These are phyloP conservation scores for Sophora flavescens DNA, from an alignment of 306 rosid genomes.

Conservation along the genomic window DNA sequence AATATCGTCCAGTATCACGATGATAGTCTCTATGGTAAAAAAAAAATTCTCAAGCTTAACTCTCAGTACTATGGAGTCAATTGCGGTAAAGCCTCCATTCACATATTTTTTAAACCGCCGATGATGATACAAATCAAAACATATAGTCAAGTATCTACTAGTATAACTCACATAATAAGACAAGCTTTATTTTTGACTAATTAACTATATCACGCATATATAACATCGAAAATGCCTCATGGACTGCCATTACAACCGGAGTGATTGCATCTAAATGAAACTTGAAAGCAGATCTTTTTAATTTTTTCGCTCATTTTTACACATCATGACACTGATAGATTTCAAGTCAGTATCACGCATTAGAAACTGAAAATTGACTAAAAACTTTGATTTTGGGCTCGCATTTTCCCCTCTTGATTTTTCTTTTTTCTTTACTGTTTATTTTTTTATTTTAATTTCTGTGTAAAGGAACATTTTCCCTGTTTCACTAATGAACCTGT, in stretches of 20 bases:
- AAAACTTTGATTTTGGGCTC: not conserved
- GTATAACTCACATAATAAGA: not conserved
- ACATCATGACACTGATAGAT: not conserved
- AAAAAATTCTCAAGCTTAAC: too few species aligned
- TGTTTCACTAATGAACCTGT: not conserved
- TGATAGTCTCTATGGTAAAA: too few species aligned
- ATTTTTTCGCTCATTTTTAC: not conserved
- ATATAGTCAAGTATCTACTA: not conserved
- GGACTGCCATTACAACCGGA: conserved; percentile 54
- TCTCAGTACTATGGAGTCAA: conserved; percentile 8
- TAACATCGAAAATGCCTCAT: conserved; percentile 27
- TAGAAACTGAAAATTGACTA: not conserved
- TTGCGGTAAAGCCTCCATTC: conserved; percentile 8
- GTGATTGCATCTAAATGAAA: conserved; percentile 45
- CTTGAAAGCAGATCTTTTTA: not conserved
- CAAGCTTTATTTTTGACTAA: conserved; percentile 40
- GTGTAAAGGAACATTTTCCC: not conserved
- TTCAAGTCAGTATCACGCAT: not conserved
- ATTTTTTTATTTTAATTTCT: too few species aligned
- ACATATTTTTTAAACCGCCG: not conserved
- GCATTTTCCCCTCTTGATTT: not conserved
- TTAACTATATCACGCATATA: not conserved
- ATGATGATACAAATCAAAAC: conserved; percentile 26
- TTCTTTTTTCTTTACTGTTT: too few species aligned
- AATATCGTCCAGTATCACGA: too few species aligned